These are phyloP conservation scores for Fomitiporia mediterranea DNA, from an alignment of 1,284 basidiomycete species.

Conservation along the genomic window DNA sequence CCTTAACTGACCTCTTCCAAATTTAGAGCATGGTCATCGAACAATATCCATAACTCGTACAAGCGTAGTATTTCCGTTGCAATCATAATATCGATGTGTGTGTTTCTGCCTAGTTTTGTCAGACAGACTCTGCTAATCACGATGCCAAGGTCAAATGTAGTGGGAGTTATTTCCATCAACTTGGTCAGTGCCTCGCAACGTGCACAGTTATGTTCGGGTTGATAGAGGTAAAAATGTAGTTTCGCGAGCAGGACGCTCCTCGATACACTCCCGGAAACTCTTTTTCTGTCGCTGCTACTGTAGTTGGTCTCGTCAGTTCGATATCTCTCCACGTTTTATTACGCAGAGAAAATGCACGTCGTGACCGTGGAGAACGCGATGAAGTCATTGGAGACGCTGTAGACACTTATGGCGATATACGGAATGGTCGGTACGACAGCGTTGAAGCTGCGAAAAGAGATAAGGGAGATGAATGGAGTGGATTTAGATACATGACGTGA, in stretches of 20 bases:
- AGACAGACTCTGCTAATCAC: background rate
- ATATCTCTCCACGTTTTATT: slow-evolving; percentile 34
- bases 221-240: slow-evolving; percentile 24
- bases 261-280: slow-evolving; percentile 49
- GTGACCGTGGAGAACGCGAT: slow-evolving; percentile 43
- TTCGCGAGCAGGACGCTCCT: slow-evolving; percentile 35
- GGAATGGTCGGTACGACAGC: slow-evolving; percentile 38
- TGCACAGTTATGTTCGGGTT: slow-evolving; percentile 16
- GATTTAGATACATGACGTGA: slow-evolving; percentile 48
- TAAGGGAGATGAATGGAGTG: slow-evolving; percentile 58
- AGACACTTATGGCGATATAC: slow-evolving; percentile 13
- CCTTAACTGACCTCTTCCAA: background rate
- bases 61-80: slow-evolving; percentile 69
- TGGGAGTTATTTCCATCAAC: slow-evolving; percentile 45
- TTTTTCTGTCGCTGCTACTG: slow-evolving; percentile 45
- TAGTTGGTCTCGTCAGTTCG: slow-evolving; percentile 40
- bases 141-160: slow-evolving; percentile 38
- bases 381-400: slow-evolving; percentile 38
- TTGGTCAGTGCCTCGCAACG: slow-evolving; percentile 30
- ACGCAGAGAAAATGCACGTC: slow-evolving; percentile 38
- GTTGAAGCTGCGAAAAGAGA: slow-evolving; percentile 43
- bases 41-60: slow-evolving; percentile 71
- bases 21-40: slow-evolving; percentile 53
- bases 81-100: slow-evolving; percentile 52
- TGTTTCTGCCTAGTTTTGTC: background rate